Evolutionary conservation across 2,329 filamentous ascomycete species (phyloP).

Genomic region (Scolecobasidium constrictum): DNA sequence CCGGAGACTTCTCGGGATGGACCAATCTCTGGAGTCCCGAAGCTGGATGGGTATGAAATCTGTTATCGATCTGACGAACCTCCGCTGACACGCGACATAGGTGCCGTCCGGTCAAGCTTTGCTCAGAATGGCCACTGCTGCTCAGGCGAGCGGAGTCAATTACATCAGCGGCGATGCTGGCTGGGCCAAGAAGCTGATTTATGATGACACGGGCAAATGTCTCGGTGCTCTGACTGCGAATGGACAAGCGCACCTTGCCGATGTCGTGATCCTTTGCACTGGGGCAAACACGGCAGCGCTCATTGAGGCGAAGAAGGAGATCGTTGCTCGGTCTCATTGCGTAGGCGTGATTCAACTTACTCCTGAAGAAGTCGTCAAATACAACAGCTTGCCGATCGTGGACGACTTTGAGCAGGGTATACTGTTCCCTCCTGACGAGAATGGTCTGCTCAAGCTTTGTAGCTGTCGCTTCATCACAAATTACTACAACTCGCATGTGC

Average conservation of each 20-base stretch:
- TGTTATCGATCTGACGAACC: too few relatives aligned
- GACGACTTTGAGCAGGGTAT: too few relatives aligned
- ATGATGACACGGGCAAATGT: background rate
- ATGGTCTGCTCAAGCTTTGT: slow-evolving; percentile 53
- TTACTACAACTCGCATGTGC: slow-evolving; percentile 46
- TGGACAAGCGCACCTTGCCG: background rate
- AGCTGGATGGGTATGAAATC: too few relatives aligned
- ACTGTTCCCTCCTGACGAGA: slow-evolving; percentile 19
- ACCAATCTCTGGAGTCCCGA: too few relatives aligned
- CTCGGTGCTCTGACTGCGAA: background rate
- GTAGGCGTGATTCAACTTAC: too few relatives aligned
- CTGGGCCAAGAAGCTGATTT: background rate
- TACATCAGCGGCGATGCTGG: background rate
- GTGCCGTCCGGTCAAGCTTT: too few relatives aligned
- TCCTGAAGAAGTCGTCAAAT: too few relatives aligned
- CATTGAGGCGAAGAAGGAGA: background rate
- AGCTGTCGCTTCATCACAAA: slow-evolving; percentile 44
- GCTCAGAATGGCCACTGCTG: background rate
- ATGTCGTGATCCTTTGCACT: background rate
- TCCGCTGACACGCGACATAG: too few relatives aligned
- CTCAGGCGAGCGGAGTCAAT: background rate
- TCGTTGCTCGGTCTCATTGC: too few relatives aligned
- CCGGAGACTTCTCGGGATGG: too few relatives aligned
- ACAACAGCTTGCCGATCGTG: too few relatives aligned
- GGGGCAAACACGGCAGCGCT: background rate